Percentiles rank a stretch among this genome's conserved stretches.
Evolutionary conservation across 495 filamentous ascomycete genomes (phyloP).

Genomic region (Talaromyces liani): DNA sequence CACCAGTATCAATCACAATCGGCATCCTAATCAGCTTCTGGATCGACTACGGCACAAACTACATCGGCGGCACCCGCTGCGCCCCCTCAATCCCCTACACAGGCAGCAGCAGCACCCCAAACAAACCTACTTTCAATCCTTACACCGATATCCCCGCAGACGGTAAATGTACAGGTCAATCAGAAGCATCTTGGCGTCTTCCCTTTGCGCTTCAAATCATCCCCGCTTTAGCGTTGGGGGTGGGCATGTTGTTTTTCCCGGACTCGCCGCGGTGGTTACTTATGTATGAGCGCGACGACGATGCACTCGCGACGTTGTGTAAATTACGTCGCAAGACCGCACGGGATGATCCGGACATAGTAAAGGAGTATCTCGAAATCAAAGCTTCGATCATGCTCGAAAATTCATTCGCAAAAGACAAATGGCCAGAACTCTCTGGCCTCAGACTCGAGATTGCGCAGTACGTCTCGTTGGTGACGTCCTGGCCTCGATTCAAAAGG

Average conservation of each 20-base stretch:
- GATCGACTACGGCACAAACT: conserved; percentile 59
- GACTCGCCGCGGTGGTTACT: conserved; percentile 76
- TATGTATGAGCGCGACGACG: conserved; percentile 64
- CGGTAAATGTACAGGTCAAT: conserved; percentile 43
- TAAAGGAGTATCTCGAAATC: conserved; percentile 77
- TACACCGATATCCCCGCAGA: conserved; percentile 31
- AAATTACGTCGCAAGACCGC: conserved; percentile 52
- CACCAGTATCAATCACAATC: conserved; percentile 61
- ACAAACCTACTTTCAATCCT: conserved; percentile 29
- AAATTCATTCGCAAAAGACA: conserved; percentile 61
- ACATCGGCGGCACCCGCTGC: conserved; percentile 33
- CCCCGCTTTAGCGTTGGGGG: conserved; percentile 52
- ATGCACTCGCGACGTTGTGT: conserved; percentile 61
- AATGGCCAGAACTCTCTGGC: conserved; percentile 61
- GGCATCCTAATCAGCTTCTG: conserved; percentile 82
- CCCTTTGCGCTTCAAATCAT: conserved; percentile 57
- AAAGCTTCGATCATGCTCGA: conserved; percentile 73
- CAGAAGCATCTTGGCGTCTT: conserved; percentile 61
- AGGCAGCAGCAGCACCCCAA: conserved; percentile 48
- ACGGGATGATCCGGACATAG: conserved; percentile 50
- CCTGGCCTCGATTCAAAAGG: conserved; percentile 62
- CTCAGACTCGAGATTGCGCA: conserved; percentile 39
- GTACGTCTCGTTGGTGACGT: conserved; percentile 66
- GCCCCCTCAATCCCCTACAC: conserved; percentile 48
- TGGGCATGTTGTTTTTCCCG: conserved; percentile 75